Evolutionary conservation across 306 rosid species (phyloP).

Genomic region (Arachis hypogaea): DNA sequence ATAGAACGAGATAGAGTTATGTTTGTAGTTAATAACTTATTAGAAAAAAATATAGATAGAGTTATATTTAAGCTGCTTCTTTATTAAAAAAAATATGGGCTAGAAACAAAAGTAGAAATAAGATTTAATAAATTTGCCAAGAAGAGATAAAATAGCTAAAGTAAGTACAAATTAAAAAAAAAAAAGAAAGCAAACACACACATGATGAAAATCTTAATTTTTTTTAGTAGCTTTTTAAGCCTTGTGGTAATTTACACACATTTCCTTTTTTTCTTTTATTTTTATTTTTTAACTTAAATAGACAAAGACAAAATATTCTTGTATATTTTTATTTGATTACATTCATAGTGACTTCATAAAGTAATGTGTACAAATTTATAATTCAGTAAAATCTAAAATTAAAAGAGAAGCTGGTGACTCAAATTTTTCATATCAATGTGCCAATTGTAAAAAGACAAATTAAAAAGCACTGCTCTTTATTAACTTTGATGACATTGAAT

Average conservation of each 20-base stretch:
- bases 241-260: constrained; percentile 24
- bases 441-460: constrained; percentile 80
- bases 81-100: too few relatives aligned
- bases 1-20: too few relatives aligned
- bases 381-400: constrained; percentile 67
- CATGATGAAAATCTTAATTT: not conserved
- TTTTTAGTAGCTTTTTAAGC: constrained; percentile 30
- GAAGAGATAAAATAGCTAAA: not conserved
- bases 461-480: not conserved
- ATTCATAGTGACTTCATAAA: constrained; percentile 84
- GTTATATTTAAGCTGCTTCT: too few relatives aligned
- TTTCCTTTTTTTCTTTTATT: not conserved
- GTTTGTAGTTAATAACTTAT: too few relatives aligned
- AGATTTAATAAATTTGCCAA: constrained; percentile 9
- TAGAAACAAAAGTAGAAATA: not conserved
- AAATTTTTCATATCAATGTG: constrained; percentile 74
- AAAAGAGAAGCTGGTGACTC: constrained; percentile 42
- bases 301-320: not conserved
- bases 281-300: too few relatives aligned
- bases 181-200: not conserved
- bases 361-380: constrained; percentile 86
- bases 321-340: not conserved
- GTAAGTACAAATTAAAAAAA: not conserved
- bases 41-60: too few relatives aligned
- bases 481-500: not conserved